These are phyloP conservation scores for Orbilia blumenaviensis DNA, from an alignment of 2,329 filamentous ascomycete species.

Conservation along the genomic window DNA sequence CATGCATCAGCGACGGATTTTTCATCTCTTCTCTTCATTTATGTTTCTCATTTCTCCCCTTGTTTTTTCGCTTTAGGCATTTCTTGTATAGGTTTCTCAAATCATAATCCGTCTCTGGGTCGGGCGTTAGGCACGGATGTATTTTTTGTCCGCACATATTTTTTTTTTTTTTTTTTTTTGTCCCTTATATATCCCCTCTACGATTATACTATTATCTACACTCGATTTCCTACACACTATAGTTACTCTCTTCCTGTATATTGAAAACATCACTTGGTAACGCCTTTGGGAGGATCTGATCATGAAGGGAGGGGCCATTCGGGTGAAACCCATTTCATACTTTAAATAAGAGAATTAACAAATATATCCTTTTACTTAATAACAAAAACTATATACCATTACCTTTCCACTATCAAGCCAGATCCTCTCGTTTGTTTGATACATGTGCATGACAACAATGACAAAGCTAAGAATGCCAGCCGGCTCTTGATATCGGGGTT, in stretches of 20 bases:
- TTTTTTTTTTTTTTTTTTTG: not conserved
- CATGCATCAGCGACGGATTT: conserved; percentile 15
- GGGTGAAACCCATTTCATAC: not conserved
- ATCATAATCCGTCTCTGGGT: not conserved
- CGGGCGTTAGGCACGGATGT: not conserved
- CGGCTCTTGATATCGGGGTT: not conserved
- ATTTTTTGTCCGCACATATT: not conserved
- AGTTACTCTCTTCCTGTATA: not conserved
- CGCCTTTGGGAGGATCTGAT: conserved; percentile 13
- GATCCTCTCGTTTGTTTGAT: too few relatives aligned
- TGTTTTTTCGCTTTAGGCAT: not conserved
- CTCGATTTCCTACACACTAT: not conserved
- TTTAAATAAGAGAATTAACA: not conserved
- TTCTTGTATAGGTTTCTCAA: not conserved
- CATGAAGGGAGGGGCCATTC: not conserved
- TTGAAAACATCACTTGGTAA: conserved; percentile 10
- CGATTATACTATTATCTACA: not conserved
- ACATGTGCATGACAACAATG: not conserved
- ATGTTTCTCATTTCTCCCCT: too few relatives aligned
- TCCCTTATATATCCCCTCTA: not conserved
- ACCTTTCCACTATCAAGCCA: too few relatives aligned
- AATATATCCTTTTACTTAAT: not conserved
- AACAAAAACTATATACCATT: too few relatives aligned
- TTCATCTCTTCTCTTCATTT: not conserved
- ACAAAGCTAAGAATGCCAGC: not conserved